A percentile compares a stretch with the other conserved stretches of the same genome.
Conservation (phyloP, 148 eudicot species). For the Mesembryanthemum crystallinum region DNA sequence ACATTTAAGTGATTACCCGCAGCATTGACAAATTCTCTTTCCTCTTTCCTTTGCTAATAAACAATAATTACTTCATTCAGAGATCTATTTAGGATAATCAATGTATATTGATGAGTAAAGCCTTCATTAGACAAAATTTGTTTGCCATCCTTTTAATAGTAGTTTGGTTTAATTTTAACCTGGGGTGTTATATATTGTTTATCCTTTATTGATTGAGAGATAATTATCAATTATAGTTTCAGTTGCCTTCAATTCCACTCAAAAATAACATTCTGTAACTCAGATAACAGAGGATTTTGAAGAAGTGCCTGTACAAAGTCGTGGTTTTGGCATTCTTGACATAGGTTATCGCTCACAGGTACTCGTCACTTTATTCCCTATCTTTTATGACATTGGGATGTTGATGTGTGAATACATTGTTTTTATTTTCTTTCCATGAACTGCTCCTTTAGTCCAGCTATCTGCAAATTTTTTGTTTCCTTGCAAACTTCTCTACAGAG, state of each 20-base stretch:
- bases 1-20: not conserved
- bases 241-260: not conserved
- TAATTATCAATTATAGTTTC: not conserved
- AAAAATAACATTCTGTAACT: constrained; percentile 11
- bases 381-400: not conserved
- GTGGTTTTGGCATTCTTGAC: constrained; percentile 98
- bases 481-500: not conserved
- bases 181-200: not conserved
- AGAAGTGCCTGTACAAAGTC: constrained; percentile 93
- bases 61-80: not conserved
- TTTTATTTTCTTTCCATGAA: not conserved
- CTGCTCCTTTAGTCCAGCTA: too few species aligned
- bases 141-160: not conserved
- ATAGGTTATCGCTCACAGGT: constrained; percentile 94
- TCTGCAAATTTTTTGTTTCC: not conserved
- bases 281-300: constrained; percentile 93
- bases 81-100: not conserved
- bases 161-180: not conserved
- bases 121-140: not conserved
- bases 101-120: not conserved
- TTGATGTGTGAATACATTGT: not conserved
- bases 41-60: not conserved
- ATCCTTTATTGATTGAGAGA: not conserved
- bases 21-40: not conserved
- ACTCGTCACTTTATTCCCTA: not conserved